Evolutionary conservation across 2,329 filamentous ascomycete species (phyloP), one percentile per base, ranked within the genome.

Genomic region (Aspergillus glaucus): DNA sequence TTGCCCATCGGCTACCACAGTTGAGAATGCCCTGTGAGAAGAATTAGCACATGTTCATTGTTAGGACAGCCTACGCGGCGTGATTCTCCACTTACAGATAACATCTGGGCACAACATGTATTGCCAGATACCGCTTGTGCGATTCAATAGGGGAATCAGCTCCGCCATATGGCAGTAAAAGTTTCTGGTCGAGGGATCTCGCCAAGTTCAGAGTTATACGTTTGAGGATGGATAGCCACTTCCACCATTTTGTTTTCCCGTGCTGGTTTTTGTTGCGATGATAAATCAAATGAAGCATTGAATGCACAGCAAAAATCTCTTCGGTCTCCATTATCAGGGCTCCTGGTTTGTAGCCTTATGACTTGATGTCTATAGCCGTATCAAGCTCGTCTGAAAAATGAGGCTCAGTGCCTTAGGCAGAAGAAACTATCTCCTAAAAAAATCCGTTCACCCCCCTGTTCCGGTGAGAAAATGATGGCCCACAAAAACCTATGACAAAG

Each of bases 191-290:
- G 39, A 77, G 53, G 17, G 73, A 73, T 42, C 65, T 48, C 1
- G 76, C 59, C 2, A 95, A 71, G 47, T 78, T 77, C 7, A 71
- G 70, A 7, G 86, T 66, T 49, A 82, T 77, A 43, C 87, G 85
- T 32, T 88, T 82, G 55, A 96, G 77, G 55, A 85, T 78, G 46
- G 79, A 79, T 52, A 96, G 81, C 60, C 74, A 75, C 59, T 82
- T 80, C 82, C 87, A 97, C 92, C 92, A 98, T 63, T 82, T 81
- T 26, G 84, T 80, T 53, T 79, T 77, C 48, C 84, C 84, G 68
- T 97, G 92, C 72, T 97, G 92, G 72, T 96, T 97, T 63, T 84
- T 85, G 74, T 96, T 93, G 60, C 90, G 88, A 65, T 88, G 84
- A 68, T 85, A 81, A 60, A 94, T 80, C 56, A 87, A 79, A 61